These are phyloP conservation scores for Ochetophila trinervis DNA, from an alignment of 306 rosid species.

Conservation along the genomic window DNA sequence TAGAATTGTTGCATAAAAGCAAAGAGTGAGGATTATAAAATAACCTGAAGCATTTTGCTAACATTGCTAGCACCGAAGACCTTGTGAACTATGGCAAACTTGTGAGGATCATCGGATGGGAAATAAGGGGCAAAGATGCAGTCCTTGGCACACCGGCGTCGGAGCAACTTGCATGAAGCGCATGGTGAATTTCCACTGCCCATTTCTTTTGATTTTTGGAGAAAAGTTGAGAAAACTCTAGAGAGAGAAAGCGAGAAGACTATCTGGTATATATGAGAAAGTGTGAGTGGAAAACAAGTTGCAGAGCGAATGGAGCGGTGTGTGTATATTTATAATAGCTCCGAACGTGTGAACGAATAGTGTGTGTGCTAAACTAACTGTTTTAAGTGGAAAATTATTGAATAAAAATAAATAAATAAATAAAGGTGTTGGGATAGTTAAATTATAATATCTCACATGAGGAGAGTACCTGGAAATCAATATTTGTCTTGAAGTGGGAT, in stretches of 20 bases:
- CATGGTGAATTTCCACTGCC: conserved; percentile 79
- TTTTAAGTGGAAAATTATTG: background rate
- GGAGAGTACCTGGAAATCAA: conserved; percentile 16
- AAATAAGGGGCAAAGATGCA: conserved; percentile 91
- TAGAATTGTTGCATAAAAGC: background rate
- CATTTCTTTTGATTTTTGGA: background rate
- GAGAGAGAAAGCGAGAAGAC: background rate
- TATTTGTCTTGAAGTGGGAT: conserved; percentile 18
- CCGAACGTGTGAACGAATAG: conserved; percentile 35
- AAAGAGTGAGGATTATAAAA: background rate
- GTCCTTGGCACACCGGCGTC: conserved; percentile 78
- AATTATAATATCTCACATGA: conserved; percentile 20
- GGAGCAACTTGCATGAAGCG: conserved; percentile 88
- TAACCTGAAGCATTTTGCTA: conserved; percentile 92
- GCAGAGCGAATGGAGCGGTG: conserved; percentile 19
- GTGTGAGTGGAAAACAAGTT: background rate
- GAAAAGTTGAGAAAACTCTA: conserved; percentile 8
- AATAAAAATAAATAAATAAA: no score
- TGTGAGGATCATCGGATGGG: conserved; percentile 82
- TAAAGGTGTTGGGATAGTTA: background rate
- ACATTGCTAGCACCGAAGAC: conserved; percentile 97
- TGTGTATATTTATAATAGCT: conserved; percentile 33
- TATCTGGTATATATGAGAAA: no score
- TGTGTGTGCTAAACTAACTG: background rate
- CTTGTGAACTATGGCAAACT: conserved; percentile 88